Conservation (phyloP, 1,139 yeast genomes). For the Scheffersomyces titani region DNA sequence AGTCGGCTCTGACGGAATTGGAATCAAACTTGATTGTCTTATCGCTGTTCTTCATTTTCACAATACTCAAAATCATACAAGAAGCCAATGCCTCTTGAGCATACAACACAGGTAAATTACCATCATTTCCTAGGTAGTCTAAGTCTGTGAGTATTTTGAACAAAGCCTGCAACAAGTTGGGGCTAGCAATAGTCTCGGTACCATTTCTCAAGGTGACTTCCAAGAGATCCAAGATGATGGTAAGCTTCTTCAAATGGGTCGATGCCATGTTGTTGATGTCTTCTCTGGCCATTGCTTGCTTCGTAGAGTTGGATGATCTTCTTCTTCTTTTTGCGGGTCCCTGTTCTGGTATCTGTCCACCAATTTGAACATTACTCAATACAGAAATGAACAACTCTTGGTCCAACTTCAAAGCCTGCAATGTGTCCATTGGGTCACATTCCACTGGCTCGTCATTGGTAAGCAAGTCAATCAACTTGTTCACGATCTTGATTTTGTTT, state of each 20-base stretch:
- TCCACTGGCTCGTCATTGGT: conserved; percentile 39
- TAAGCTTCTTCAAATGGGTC: conserved; percentile 72
- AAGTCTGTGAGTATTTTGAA: conserved; percentile 81
- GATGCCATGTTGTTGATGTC: conserved; percentile 76
- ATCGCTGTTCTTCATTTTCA: conserved; percentile 37
- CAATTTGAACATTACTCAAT: conserved; percentile 51
- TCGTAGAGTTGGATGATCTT: conserved; percentile 74
- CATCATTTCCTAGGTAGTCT: conserved; percentile 86
- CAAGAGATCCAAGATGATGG: conserved; percentile 76
- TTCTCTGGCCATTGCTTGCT: conserved; percentile 71
- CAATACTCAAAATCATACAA: conserved; percentile 75
- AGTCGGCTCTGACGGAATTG: conserved; percentile 80
- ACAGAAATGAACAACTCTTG: conserved; percentile 49
- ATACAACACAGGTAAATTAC: conserved; percentile 85
- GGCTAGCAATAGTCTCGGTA: conserved; percentile 31
- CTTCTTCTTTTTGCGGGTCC: conserved; percentile 73
- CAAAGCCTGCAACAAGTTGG: conserved; percentile 54
- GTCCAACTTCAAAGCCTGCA: conserved; percentile 49
- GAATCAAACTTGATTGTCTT: conserved; percentile 49
- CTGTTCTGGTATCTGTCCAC: conserved; percentile 45
- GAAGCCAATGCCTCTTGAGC: conserved; percentile 90
- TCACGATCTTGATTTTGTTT: conserved; percentile 56
- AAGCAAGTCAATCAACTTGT: conserved; percentile 59
- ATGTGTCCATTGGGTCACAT: conserved; percentile 56
- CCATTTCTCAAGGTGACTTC: conserved; percentile 47